Evolutionary conservation across 176 grass and related monocot genomes (phyloP), one percentile per base, ranked within the genome.

Genomic region (Raddia distichophylla): DNA sequence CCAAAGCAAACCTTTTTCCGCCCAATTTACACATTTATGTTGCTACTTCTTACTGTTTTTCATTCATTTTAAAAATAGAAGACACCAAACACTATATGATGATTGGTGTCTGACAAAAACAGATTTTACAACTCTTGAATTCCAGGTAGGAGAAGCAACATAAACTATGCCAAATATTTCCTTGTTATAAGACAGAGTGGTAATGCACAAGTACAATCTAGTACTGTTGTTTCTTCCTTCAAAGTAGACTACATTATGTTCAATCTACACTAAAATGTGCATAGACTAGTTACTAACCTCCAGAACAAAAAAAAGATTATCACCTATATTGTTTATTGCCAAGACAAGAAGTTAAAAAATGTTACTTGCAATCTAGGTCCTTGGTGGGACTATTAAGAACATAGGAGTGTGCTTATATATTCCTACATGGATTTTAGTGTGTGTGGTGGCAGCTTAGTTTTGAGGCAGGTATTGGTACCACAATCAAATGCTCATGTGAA

Each of bases 381-480:
- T 62, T 54, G 1, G 46, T 64, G 22, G 10, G 46, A 56, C 45
- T 46, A 77, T 9, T 46, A 82, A 48, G 33, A 69, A 22, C 27
- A 71, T 55, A 55, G 16, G 64, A 44, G 6, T 64, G 73, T 48
- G 59, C 10, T 34, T 59, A 46, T 74, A 4, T 59, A 59, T 48
- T 67, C 5, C 3, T 6, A 35, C 32, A 84, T 10, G 56, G 55
- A 20, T 42, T 50, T 40, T 40, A 77, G 11, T 46, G 77, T 56
- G 50, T 19, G 47, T 40, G 37, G 72, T 71, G 48, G 48, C 37
- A 65, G 48, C 58, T 72, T 83, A 58, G 57, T 73, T 64, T 78
- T 20, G 71, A 77, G 35, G 58, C 65, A 78, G 15, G 35, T 82
- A 27, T 27, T 27, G 49, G 11, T 40, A 81, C 54, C n/a, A 69